These are phyloP conservation scores for Zasmidium angulare DNA, from an alignment of 2,329 filamentous ascomycete genomes.

Conservation along the genomic window DNA sequence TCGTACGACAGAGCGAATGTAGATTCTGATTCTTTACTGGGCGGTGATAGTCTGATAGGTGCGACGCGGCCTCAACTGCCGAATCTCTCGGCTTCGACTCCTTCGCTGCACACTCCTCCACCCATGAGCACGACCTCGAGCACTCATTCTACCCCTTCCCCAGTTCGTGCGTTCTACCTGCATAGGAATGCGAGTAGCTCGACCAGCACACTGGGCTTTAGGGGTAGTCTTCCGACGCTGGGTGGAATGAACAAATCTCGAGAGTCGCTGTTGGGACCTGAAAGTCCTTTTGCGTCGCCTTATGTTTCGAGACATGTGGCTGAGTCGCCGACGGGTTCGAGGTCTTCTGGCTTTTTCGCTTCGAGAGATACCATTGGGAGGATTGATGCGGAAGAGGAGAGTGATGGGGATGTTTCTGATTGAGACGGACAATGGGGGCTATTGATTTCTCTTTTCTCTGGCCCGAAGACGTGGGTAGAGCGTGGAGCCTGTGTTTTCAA, in stretches of 20 bases:
- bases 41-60: background rate
- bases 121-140: background rate
- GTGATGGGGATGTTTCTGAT: background rate
- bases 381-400: background rate
- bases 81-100: background rate
- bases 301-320: background rate
- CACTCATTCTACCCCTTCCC: slow-evolving; percentile 5
- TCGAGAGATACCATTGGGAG: too few species aligned
- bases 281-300: background rate
- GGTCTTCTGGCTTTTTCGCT: background rate
- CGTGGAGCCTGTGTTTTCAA: too few species aligned
- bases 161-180: slow-evolving; percentile 9
- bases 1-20: slow-evolving; percentile 1
- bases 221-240: background rate
- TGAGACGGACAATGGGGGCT: too few species aligned
- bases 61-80: slow-evolving; percentile 1
- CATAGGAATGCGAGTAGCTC: slow-evolving; percentile 10
- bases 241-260: background rate
- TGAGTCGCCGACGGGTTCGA: background rate
- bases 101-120: slow-evolving; percentile 1
- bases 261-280: background rate
- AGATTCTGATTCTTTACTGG: background rate
- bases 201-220: slow-evolving; percentile 9
- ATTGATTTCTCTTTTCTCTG: too few species aligned
- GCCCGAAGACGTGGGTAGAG: too few species aligned